These are phyloP conservation scores for Chlamydomonas sp. DNA, from an alignment of 139 green algal species.

Conservation along the genomic window DNA sequence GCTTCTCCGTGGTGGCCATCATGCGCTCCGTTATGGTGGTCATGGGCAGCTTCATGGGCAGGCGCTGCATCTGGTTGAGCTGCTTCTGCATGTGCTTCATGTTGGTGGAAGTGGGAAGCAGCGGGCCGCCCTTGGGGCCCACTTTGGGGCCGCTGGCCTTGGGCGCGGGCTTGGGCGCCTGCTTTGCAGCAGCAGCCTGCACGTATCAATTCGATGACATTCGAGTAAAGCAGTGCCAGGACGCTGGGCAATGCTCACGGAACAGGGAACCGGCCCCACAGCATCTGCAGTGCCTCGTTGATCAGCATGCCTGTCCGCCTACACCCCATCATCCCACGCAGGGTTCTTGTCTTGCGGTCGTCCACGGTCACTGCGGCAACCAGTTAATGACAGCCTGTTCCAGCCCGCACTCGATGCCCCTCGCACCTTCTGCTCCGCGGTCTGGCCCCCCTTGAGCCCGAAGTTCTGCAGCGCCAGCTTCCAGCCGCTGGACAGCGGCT, in stretches of 20 bases:
- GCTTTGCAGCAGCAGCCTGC: no score
- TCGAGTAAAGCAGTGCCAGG: no score
- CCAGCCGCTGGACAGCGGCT: constrained; percentile 12
- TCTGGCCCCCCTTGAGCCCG: neutral
- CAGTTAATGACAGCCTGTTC: no score
- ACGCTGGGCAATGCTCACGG: no score
- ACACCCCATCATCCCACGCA: no score
- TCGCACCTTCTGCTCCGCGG: neutral
- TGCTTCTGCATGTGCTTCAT: constrained; percentile 39
- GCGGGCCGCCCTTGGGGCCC: constrained; percentile 15
- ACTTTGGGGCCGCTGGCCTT: neutral
- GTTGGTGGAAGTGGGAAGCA: constrained; percentile 27
- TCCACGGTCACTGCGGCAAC: no score
- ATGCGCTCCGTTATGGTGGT: constrained; percentile 43
- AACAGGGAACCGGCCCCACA: no score
- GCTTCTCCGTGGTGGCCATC: constrained; percentile 24
- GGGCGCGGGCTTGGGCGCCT: no score
- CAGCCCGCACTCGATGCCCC: neutral
- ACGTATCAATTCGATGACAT: no score
- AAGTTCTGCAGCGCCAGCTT: constrained; percentile 35
- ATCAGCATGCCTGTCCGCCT: no score
- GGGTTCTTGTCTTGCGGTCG: no score
- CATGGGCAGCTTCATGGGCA: constrained; percentile 41
- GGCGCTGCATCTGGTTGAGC: constrained; percentile 32
- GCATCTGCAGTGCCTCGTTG: no score